Evolutionary conservation across 306 rosid genomes (phyloP).

Genomic region (Ammopiptanthus mongolicus): DNA sequence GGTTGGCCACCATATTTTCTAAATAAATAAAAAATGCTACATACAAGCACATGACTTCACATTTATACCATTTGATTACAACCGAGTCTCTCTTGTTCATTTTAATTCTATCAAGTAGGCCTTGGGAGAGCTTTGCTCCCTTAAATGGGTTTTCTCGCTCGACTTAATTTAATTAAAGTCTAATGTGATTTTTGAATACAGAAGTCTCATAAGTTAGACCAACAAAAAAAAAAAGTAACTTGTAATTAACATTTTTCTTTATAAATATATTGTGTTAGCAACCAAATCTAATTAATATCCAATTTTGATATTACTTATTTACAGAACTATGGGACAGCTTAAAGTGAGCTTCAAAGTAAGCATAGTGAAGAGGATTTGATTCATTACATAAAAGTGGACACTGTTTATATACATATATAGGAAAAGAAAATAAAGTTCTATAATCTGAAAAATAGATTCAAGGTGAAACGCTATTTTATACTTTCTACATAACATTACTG

Average conservation of each 20-base stretch:
- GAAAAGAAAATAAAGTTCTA: not conserved
- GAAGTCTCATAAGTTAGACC: too few relatives aligned
- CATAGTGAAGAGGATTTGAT: not conserved
- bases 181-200: too few relatives aligned
- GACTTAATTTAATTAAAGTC: too few relatives aligned
- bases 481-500: not conserved
- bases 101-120: too few relatives aligned
- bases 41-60: too few relatives aligned
- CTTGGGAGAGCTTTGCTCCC: too few relatives aligned
- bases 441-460: not conserved
- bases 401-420: not conserved
- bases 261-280: not conserved
- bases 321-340: not conserved
- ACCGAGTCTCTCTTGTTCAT: too few relatives aligned
- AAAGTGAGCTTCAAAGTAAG: not conserved
- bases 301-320: not conserved
- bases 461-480: not conserved
- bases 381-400: not conserved
- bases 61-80: too few relatives aligned
- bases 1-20: constrained; percentile 40
- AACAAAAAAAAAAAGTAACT: too few relatives aligned
- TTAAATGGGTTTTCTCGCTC: too few relatives aligned
- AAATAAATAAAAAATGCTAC: too few relatives aligned
- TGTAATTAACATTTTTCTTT: not conserved
- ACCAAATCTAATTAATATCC: not conserved